Base-by-base conservation (phyloP, 2,329 filamentous ascomycete genomes). In the Fusarium illudens region DNA sequence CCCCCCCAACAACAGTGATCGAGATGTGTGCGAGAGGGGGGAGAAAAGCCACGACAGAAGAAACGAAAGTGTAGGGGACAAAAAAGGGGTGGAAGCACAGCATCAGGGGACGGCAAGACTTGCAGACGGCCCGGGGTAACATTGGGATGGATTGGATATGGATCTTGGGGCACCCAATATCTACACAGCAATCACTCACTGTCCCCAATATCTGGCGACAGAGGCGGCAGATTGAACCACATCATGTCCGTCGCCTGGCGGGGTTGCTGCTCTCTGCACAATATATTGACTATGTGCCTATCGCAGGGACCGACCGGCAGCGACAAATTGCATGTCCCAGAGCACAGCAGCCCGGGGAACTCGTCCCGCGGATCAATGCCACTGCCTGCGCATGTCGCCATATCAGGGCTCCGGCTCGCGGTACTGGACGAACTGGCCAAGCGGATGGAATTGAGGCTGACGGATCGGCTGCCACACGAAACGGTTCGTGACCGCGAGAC, bases 371-470 rank as follows among this genome's bases (percentile, higher is more conserved):
- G 33, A 49, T 58, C 37, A 51, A 54, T 36, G 10, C 33, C 54
- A 36, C 29, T 33, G 39, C 15, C 7, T 8, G 34, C 20, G 48
- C 29, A 52, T 61, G 60, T 67, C 52, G n/a, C 39, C 52, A 64
- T n/a, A n/a, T 64, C 48, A 51, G 12, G 46, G 29, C 20, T 30
- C 19, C n/a, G 46, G 56, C 53, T 46, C 11, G 53, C 56, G 20
- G 37, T 7, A 22, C 29, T 70, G 51, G 44, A 60, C 36, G 54
- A 62, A 62, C 58, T 48, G 37, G 30, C 34, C n/a, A 51, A 68
- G n/a, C 22, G 34, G 51, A 48, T 68, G 64, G 60, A 70, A 70
- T 70, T 68, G 64, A 68, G 67, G 67, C 67, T 70, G 54, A 30
- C 48, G 50, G 54, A 60, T 70, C 60, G 64, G 53, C 67, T 58